Percentiles rank a stretch among this genome's conserved stretches.
Conservation (phyloP, 2,329 filamentous ascomycete species). For the Cytospora piceicola region DNA sequence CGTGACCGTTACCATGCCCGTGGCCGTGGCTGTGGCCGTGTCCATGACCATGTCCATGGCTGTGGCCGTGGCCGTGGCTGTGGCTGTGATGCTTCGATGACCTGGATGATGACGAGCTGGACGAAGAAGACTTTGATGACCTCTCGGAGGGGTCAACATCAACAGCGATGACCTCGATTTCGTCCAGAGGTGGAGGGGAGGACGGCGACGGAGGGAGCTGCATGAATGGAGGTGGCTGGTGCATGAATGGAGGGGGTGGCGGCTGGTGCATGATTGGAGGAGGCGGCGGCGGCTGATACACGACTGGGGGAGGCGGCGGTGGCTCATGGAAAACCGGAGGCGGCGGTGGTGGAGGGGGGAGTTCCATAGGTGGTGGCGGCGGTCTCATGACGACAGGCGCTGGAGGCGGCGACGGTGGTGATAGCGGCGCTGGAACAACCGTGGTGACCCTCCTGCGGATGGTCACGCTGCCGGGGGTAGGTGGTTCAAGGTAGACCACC, state of each 20-base stretch:
- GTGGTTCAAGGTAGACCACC: constrained; percentile 48
- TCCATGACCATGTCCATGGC: background rate
- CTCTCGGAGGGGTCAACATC: constrained; percentile 36
- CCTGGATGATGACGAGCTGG: constrained; percentile 21
- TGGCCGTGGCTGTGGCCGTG: background rate
- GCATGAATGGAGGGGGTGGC: background rate
- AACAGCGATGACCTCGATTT: constrained; percentile 38
- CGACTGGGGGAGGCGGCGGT: constrained; percentile 29
- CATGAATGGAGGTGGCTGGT: constrained; percentile 20
- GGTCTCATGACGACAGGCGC: constrained; percentile 33
- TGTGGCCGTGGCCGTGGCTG: background rate
- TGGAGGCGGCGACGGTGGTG: constrained; percentile 35
- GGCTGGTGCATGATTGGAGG: constrained; percentile 9
- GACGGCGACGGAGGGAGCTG: constrained; percentile 8
- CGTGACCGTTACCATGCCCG: constrained; percentile 28
- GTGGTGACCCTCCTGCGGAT: constrained; percentile 45
- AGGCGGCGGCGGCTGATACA: constrained; percentile 33
- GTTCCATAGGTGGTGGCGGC: constrained; percentile 32
- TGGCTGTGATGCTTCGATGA: constrained; percentile 14
- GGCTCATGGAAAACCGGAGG: constrained; percentile 19
- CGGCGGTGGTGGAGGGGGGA: constrained; percentile 32
- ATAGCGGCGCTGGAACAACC: constrained; percentile 42
- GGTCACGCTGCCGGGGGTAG: constrained; percentile 44
- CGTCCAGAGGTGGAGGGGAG: constrained; percentile 27
- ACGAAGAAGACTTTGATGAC: constrained; percentile 20